phyloP scores from a whole-genome alignment of 1,139 yeast genomes.

The Nakaseomyces delphensis region DNA sequence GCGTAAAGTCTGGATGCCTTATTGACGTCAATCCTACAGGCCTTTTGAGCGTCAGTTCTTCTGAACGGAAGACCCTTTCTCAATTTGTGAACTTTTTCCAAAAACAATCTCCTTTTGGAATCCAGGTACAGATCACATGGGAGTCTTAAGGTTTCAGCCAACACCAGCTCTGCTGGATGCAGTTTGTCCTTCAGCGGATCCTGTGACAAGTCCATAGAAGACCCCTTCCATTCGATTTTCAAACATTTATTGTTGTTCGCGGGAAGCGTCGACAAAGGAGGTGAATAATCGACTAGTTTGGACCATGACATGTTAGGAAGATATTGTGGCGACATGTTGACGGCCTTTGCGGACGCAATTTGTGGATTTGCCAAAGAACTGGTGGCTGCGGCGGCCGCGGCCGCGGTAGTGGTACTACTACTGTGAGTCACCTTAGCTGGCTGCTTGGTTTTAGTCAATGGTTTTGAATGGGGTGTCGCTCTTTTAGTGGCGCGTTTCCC shows the following conservation, averaged over 20 bases:
- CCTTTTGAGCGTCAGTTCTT: conserved; percentile 96
- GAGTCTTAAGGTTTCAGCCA: conserved; percentile 79
- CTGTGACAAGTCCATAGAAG: conserved; percentile 80
- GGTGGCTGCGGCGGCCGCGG: no score
- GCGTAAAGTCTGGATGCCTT: conserved; percentile 90
- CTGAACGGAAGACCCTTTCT: conserved; percentile 75
- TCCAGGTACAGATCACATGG: conserved; percentile 85
- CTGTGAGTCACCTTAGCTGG: no score
- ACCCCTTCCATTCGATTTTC: conserved; percentile 96
- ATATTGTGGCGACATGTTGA: conserved; percentile 18
- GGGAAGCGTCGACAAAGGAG: conserved; percentile 56
- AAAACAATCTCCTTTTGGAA: conserved; percentile 81
- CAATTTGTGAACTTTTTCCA: conserved; percentile 75
- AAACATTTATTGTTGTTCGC: conserved; percentile 57
- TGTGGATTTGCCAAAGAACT: conserved; percentile 16
- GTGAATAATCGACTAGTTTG: conserved; percentile 61
- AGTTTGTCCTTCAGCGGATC: conserved; percentile 66
- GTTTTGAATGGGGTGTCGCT: neutral
- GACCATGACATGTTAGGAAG: conserved; percentile 46
- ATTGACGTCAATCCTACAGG: conserved; percentile 93
- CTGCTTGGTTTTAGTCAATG: neutral
- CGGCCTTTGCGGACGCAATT: conserved; percentile 22
- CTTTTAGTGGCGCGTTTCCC: neutral
- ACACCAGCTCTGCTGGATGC: conserved; percentile 81
- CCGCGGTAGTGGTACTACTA: no score